These are phyloP conservation scores for Pleoardoris graminearum DNA, from an alignment of 2,329 filamentous ascomycete genomes.

Conservation along the genomic window DNA sequence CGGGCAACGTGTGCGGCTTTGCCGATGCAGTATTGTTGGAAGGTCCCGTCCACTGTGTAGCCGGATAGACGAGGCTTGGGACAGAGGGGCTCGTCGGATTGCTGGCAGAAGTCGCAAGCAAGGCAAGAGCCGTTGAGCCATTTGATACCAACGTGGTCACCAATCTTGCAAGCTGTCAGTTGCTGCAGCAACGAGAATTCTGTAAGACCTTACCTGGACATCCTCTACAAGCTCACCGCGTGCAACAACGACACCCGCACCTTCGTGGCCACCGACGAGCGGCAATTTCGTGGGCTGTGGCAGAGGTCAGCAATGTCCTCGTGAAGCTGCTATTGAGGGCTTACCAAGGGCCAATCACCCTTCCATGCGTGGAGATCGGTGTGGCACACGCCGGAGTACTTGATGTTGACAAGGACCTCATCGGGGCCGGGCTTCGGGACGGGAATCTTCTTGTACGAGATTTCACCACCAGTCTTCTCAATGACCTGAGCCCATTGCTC, in stretches of 20 bases:
- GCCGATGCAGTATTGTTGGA: slow-evolving; percentile 89
- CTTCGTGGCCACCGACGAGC: slow-evolving; percentile 77
- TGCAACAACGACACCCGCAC: slow-evolving; percentile 82
- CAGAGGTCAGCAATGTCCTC: slow-evolving; percentile 17
- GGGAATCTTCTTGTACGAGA: slow-evolving; percentile 78
- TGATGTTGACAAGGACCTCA: slow-evolving; percentile 90
- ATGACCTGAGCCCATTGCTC: slow-evolving; percentile 92
- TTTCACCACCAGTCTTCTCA: slow-evolving; percentile 73
- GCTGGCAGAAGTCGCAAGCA: slow-evolving; percentile 79
- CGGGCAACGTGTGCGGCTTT: slow-evolving; percentile 84
- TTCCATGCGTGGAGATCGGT: slow-evolving; percentile 82
- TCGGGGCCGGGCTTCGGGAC: slow-evolving; percentile 81
- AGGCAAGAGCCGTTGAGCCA: slow-evolving; percentile 92
- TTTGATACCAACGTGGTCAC: slow-evolving; percentile 84
- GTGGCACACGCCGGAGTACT: slow-evolving; percentile 89
- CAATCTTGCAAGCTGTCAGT: slow-evolving; percentile 53
- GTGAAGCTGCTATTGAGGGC: slow-evolving; percentile 3
- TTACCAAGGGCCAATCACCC: slow-evolving; percentile 80
- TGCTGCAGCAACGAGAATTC: not conserved
- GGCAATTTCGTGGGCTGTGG: slow-evolving; percentile 70
- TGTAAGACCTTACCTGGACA: slow-evolving; percentile 54
- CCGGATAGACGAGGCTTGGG: slow-evolving; percentile 74
- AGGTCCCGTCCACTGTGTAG: slow-evolving; percentile 89
- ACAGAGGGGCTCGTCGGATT: slow-evolving; percentile 82
- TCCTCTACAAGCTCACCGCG: slow-evolving; percentile 76